Evolutionary conservation across 1,284 basidiomycete species (phyloP).

Genomic region (Cutaneotrichosporon curvatum): DNA sequence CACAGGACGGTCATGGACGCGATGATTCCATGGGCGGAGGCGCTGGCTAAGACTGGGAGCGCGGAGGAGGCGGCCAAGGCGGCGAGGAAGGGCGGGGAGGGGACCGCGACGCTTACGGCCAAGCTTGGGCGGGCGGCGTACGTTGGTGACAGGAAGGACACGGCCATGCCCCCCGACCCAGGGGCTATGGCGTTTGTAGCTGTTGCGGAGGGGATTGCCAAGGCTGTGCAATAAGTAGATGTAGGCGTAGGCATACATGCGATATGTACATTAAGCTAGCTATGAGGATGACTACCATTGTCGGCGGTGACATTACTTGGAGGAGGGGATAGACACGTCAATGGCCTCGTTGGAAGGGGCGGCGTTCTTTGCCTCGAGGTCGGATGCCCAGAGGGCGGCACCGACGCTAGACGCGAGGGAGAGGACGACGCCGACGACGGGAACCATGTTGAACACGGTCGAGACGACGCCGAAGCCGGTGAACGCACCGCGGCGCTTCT

Average conservation of each 20-base stretch:
- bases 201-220: constrained; percentile 34
- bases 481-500: constrained; percentile 51
- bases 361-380: constrained; percentile 31
- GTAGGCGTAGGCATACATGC: too few relatives aligned
- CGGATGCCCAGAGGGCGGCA: constrained; percentile 64
- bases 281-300: too few relatives aligned
- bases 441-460: constrained; percentile 57
- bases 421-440: constrained; percentile 55
- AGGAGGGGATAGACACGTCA: constrained; percentile 1
- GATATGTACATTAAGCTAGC: too few relatives aligned
- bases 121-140: constrained; percentile 49
- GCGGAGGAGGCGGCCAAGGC: constrained; percentile 38
- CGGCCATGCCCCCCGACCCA: constrained; percentile 41
- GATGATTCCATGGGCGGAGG: constrained; percentile 47
- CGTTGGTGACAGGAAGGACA: constrained; percentile 40
- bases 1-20: constrained; percentile 50
- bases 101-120: constrained; percentile 42
- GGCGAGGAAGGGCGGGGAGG: constrained; percentile 42
- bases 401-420: constrained; percentile 51
- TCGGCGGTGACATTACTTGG: too few relatives aligned
- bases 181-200: constrained; percentile 43
- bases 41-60: constrained; percentile 33
- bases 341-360: neutral
- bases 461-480: constrained; percentile 58
- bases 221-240: too few relatives aligned